Base-by-base conservation (phyloP, 805 yeast genomes). In the Barnettozyma sucrosica region DNA sequence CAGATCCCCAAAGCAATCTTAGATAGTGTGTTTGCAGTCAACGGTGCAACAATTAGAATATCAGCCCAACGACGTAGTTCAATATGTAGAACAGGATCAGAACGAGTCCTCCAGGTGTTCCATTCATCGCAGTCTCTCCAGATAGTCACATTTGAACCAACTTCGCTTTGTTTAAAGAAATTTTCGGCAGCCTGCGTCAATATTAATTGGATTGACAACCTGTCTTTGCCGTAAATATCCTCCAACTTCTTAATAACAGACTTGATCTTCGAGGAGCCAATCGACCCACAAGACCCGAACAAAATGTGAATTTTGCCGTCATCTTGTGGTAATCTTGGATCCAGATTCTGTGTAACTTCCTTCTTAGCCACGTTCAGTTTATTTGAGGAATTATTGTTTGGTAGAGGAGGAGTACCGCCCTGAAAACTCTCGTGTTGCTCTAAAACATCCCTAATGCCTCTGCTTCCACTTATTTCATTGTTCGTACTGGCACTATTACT, bases 21-120 rank as follows among this genome's bases (percentile, higher is more conserved):
- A 13, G 96, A 83, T 43, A 92, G 70, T 0, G 98, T 85, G 65
- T 93, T 93, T 6, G 98, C 97, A 14, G 95, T 84, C 55, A 92
- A 71, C 13, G 99, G 99, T n/a, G 96, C 96, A 39, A 92, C 85
- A 20, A 93, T 76, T 43, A 93, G 72, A 38, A 93, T 81, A 66
- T 92, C 97, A 1, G 98, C 98, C 98, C 98, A 92, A 53, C 96
- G 80, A 51, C 98, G 81, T 50, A 92, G 72, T 68, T 93, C 98
- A 55, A 92, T 89, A 67, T 92, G 98, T 54, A 93, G 72, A 33
- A 93, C 96, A 1, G 98, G 97, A 65, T 93, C 98, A 47, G 82
- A 73, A 51, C 95, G 75, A 40, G 72, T 66, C 56, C 82, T 81
- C 85, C 97, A 92, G n/a, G 83, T 80, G 30, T 70, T 70, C 99